Conservation (phyloP, 805 yeast species). For the Zygoascus bituminiphila region DNA sequence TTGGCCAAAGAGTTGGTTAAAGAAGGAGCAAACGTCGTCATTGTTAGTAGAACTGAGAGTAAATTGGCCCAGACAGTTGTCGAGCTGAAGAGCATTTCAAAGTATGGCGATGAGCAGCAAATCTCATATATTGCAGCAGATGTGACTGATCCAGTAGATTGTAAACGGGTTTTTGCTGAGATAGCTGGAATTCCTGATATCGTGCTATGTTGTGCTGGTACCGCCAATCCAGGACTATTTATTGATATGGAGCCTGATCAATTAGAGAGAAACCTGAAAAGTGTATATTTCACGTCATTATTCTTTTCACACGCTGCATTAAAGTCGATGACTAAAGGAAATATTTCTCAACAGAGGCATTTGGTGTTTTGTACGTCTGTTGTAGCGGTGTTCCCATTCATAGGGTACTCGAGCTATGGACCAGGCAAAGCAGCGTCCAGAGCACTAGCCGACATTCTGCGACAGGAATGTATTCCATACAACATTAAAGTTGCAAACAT, state of each 20-base stretch:
- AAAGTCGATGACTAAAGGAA: constrained; percentile 24
- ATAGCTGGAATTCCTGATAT: constrained; percentile 50
- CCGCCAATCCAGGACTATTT: constrained; percentile 71
- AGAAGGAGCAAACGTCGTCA: constrained; percentile 53
- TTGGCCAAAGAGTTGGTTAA: constrained; percentile 52
- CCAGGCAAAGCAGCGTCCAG: constrained; percentile 82
- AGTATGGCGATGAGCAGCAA: constrained; percentile 27
- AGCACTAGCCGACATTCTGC: constrained; percentile 62
- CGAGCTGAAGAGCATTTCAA: constrained; percentile 30
- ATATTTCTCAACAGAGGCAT: constrained; percentile 33
- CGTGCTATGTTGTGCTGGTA: constrained; percentile 82
- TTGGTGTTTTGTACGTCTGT: constrained; percentile 66
- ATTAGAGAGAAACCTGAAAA: constrained; percentile 50
- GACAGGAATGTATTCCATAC: constrained; percentile 72
- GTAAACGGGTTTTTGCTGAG: constrained; percentile 38
- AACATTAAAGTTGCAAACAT: constrained; percentile 64
- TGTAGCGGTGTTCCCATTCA: constrained; percentile 75
- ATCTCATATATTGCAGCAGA: constrained; percentile 53
- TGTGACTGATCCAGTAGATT: constrained; percentile 45
- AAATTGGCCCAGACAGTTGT: constrained; percentile 46
- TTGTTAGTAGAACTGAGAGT: constrained; percentile 68
- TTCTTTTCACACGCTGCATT: constrained; percentile 60
- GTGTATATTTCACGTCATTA: constrained; percentile 67
- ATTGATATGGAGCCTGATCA: constrained; percentile 53
- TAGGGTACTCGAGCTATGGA: constrained; percentile 86